Conservation (phyloP, 495 filamentous ascomycete genomes). For the Astrothelium macrocarpum region DNA sequence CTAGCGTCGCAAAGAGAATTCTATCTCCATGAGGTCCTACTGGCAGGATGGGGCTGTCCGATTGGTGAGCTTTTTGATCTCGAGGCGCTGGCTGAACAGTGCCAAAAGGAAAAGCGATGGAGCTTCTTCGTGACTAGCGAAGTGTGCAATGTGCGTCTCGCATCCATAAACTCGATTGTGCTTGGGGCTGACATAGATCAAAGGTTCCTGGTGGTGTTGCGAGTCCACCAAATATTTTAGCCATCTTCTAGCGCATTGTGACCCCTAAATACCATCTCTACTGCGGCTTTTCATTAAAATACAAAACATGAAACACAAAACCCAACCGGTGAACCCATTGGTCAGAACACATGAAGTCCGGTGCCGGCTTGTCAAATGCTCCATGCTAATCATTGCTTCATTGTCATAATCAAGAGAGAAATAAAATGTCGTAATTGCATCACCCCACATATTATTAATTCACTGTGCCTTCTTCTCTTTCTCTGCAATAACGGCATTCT, state of each 20-base stretch:
- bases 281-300: not conserved
- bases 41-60: constrained; percentile 27
- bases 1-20: constrained; percentile 20
- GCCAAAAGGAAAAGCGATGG: constrained; percentile 21
- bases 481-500: constrained; percentile 34
- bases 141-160: constrained; percentile 16
- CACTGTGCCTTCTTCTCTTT: constrained; percentile 53
- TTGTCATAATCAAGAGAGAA: not conserved
- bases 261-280: not conserved
- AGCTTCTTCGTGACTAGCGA: constrained; percentile 25
- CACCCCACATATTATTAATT: not conserved
- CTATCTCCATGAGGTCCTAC: constrained; percentile 25
- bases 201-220: constrained; percentile 19
- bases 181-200: not conserved
- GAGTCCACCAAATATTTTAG: constrained; percentile 25
- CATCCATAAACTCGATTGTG: not conserved
- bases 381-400: constrained; percentile 5
- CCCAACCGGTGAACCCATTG: too few relatives aligned
- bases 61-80: constrained; percentile 30
- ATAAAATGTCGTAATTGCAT: not conserved
- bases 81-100: constrained; percentile 22
- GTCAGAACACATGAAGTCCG: too few relatives aligned
- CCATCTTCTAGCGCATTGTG: constrained; percentile 18
- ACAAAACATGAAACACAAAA: not conserved
- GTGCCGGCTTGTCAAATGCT: not conserved